phyloP scores from a whole-genome alignment of 345 rosid species.

The Barbarea vulgaris region DNA sequence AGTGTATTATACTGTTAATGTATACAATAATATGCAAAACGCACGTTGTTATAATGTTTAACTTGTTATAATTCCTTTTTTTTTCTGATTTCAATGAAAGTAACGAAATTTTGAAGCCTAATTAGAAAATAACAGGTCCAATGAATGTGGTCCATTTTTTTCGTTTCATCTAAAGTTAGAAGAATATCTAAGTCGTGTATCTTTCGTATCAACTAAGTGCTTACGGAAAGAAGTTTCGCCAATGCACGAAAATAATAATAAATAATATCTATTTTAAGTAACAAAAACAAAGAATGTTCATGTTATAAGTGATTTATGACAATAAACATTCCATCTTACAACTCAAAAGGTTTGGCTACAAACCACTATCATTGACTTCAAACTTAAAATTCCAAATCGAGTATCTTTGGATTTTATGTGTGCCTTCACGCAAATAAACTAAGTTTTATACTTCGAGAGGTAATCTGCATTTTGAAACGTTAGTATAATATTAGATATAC shows the following conservation, averaged over 20 bases:
- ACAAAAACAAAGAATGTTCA: slow-evolving; percentile 1
- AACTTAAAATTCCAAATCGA: slow-evolving; percentile 7
- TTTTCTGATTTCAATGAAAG: slow-evolving; percentile 15
- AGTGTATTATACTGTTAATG: neutral
- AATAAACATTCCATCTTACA: slow-evolving; percentile 19
- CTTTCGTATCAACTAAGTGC: slow-evolving; percentile 34
- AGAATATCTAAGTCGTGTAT: slow-evolving; percentile 38
- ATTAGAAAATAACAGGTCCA: slow-evolving; percentile 42
- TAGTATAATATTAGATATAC: neutral
- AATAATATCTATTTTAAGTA: slow-evolving; percentile 7
- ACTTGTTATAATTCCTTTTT: slow-evolving; percentile 2
- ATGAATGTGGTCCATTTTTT: slow-evolving; percentile 18
- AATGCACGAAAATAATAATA: slow-evolving; percentile 22
- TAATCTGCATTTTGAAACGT: neutral
- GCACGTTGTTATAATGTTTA: slow-evolving; percentile 10
- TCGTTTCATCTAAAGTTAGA: neutral
- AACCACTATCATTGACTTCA: slow-evolving; percentile 32
- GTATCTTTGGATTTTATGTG: slow-evolving; percentile 19
- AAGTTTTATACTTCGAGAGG: slow-evolving; percentile 7
- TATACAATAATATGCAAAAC: neutral
- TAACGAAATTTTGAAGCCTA: slow-evolving; percentile 7
- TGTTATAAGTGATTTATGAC: slow-evolving; percentile 23
- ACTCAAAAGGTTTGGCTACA: slow-evolving; percentile 31
- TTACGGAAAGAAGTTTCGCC: slow-evolving; percentile 29
- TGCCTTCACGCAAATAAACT: slow-evolving; percentile 38